Conservation (phyloP, 306 rosid species). For the Psophocarpus tetragonolobus region DNA sequence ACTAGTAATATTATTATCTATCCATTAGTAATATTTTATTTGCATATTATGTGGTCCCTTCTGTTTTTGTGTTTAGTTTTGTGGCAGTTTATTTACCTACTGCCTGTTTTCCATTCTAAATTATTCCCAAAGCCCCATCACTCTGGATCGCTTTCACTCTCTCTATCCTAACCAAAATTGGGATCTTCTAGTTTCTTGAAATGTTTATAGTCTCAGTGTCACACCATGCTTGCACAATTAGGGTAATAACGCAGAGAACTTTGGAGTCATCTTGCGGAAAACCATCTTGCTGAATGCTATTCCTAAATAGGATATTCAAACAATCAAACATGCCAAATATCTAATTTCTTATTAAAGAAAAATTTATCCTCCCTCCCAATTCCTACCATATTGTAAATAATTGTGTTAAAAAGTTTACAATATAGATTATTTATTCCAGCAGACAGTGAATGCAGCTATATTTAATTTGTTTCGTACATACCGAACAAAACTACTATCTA, state of each 20-base stretch:
- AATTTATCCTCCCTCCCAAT: neutral
- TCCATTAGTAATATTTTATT: neutral
- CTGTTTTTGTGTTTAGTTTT: neutral
- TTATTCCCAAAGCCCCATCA: neutral
- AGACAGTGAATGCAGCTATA: neutral
- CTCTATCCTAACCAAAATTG: conserved; percentile 32
- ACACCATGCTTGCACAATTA: conserved; percentile 53
- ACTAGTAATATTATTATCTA: neutral
- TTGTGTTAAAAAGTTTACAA: neutral
- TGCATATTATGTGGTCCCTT: neutral
- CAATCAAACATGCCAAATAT: conserved; percentile 13
- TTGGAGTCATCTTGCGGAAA: conserved; percentile 14
- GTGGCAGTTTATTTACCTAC: neutral
- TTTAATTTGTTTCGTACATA: conserved; percentile 4
- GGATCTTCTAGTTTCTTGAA: conserved; percentile 47
- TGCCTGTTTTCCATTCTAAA: neutral
- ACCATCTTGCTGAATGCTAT: conserved; percentile 14
- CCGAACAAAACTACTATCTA: conserved; percentile 5
- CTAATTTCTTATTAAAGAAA: conserved; percentile 17
- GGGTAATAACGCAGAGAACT: conserved; percentile 34
- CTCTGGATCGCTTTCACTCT: neutral
- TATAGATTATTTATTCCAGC: neutral
- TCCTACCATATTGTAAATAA: neutral
- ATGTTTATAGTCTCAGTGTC: conserved; percentile 43
- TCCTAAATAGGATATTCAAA: conserved; percentile 18